Evolutionary conservation across 139 green algal genomes (phyloP).

Genomic region (Nannochloris sp.): DNA sequence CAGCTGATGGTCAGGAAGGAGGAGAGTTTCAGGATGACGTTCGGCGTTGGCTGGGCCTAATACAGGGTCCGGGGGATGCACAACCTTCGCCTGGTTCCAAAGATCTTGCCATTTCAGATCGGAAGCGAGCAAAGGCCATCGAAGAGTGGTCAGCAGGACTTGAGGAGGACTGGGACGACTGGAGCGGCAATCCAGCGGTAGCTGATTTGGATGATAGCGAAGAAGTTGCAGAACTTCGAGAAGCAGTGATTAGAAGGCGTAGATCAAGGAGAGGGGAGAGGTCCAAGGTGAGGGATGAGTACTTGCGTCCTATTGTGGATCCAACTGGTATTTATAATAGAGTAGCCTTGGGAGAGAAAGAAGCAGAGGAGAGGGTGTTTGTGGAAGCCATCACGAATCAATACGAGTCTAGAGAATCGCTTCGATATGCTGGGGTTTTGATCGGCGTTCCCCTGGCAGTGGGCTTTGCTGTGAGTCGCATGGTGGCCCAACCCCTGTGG

Average conservation of each 20-base stretch:
- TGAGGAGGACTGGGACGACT: conserved; percentile 36
- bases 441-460: conserved; percentile 53
- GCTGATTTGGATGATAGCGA: conserved; percentile 24
- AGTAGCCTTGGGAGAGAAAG: conserved; percentile 21
- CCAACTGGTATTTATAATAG: conserved; percentile 19
- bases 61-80: too few relatives aligned
- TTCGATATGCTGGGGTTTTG: conserved; percentile 41
- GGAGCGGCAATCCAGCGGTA: conserved; percentile 20
- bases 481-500: conserved; percentile 62
- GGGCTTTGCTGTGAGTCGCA: conserved; percentile 47
- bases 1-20: too few relatives aligned
- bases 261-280: conserved; percentile 20
- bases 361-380: conserved; percentile 36
- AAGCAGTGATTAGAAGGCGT: conserved; percentile 27
- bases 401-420: conserved; percentile 56
- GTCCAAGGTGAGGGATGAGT: conserved; percentile 35
- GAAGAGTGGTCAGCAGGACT: conserved; percentile 1
- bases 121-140: background rate
- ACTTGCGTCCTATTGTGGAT: conserved; percentile 45
- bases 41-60: too few relatives aligned
- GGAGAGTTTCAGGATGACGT: too few relatives aligned
- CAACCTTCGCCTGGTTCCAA: too few relatives aligned
- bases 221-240: conserved; percentile 23
- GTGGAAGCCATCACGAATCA: conserved; percentile 72
- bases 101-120: background rate